Percentiles rank a stretch among this genome's conserved stretches.
Evolutionary conservation across 2,329 filamentous ascomycete genomes (phyloP).

Genomic region (Fusarium palustre): DNA sequence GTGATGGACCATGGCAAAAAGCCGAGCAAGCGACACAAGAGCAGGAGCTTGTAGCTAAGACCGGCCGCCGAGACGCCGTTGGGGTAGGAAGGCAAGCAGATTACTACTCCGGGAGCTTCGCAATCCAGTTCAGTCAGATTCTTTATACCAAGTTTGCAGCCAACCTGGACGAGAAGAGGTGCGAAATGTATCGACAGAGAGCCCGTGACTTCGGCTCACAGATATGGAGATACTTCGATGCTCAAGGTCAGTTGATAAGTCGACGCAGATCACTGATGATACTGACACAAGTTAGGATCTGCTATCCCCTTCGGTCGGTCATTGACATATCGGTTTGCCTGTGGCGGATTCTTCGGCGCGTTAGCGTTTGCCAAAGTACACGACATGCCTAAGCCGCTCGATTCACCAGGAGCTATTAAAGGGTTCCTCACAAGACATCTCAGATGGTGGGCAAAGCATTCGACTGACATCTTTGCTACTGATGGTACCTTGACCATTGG

Average conservation of each 20-base stretch:
- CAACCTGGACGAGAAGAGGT: slow-evolving; percentile 56
- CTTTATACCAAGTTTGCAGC: slow-evolving; percentile 58
- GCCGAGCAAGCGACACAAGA: slow-evolving; percentile 31
- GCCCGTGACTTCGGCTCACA: slow-evolving; percentile 56
- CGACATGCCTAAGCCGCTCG: slow-evolving; percentile 52
- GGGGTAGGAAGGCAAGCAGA: slow-evolving; percentile 57
- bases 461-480: slow-evolving; percentile 58
- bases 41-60: slow-evolving; percentile 5
- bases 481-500: slow-evolving; percentile 64
- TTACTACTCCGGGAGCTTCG: slow-evolving; percentile 67
- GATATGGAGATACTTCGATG: slow-evolving; percentile 63
- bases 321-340: slow-evolving; percentile 64
- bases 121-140: slow-evolving; percentile 64
- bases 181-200: slow-evolving; percentile 52
- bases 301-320: slow-evolving; percentile 65
- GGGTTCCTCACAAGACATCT: slow-evolving; percentile 63
- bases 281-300: slow-evolving; percentile 52
- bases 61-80: slow-evolving; percentile 39
- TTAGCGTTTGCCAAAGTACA: slow-evolving; percentile 57
- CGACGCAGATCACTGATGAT: fast-evolving
- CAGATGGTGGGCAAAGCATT: slow-evolving; percentile 60
- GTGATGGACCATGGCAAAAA: slow-evolving; percentile 58
- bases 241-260: slow-evolving; percentile 50
- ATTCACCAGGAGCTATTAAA: slow-evolving; percentile 56
- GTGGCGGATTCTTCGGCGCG: slow-evolving; percentile 61